These are phyloP conservation scores for Metschnikowia anglica DNA, from an alignment of 805 yeast species.

Conservation along the genomic window DNA sequence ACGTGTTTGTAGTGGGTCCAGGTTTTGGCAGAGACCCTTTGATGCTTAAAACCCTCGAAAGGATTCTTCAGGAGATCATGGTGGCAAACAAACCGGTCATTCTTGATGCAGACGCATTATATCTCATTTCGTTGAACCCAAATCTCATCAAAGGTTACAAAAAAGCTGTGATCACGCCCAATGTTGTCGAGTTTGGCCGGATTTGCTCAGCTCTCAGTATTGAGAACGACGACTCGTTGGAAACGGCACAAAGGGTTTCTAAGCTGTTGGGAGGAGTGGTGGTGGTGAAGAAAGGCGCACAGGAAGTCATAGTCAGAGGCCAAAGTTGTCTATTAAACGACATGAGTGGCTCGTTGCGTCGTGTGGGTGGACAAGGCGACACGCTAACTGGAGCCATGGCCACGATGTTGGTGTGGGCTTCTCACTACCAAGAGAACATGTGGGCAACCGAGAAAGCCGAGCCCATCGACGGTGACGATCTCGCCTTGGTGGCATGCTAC, in stretches of 20 bases:
- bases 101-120: conserved; percentile 89
- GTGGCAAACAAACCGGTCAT: conserved; percentile 65
- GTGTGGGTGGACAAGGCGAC: conserved; percentile 98
- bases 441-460: conserved; percentile 50
- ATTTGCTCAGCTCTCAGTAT: conserved; percentile 52
- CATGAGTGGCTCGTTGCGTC: conserved; percentile 62
- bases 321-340: conserved; percentile 42
- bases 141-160: conserved; percentile 52
- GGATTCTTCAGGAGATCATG: conserved; percentile 57
- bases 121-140: conserved; percentile 58
- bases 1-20: conserved; percentile 87
- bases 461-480: conserved; percentile 30
- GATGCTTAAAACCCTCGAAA: conserved; percentile 61
- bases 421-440: conserved; percentile 54
- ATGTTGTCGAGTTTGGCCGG: conserved; percentile 78
- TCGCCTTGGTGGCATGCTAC: conserved; percentile 56
- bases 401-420: conserved; percentile 77
- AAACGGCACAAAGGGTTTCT: conserved; percentile 46
- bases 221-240: conserved; percentile 24
- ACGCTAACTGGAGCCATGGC: conserved; percentile 85
- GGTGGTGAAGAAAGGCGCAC: conserved; percentile 69
- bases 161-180: conserved; percentile 81
- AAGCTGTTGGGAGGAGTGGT: conserved; percentile 53
- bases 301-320: conserved; percentile 62
- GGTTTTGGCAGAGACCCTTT: conserved; percentile 83